Percentiles rank a stretch among this genome's conserved stretches.
These are phyloP conservation scores for Eremochloa ophiuroides DNA, from an alignment of 176 grass and related monocot genomes.

Conservation along the genomic window DNA sequence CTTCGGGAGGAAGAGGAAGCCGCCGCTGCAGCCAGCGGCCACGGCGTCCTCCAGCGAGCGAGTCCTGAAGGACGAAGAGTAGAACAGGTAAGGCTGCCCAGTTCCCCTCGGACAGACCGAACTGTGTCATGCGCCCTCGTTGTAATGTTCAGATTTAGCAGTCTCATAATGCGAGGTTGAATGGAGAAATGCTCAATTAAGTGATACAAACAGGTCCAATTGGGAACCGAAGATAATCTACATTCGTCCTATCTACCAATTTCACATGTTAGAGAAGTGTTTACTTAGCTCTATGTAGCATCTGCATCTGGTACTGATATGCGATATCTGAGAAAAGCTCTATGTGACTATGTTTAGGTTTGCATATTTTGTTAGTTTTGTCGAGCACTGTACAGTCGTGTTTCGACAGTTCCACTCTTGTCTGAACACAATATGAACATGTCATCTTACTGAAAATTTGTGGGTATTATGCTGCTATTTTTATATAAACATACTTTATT, in stretches of 20 bases:
- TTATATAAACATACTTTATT: not conserved
- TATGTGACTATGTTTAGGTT: not conserved
- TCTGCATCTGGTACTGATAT: not conserved
- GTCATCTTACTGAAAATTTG: not conserved
- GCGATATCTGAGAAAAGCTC: not conserved
- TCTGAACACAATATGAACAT: not conserved
- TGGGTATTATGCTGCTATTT: not conserved
- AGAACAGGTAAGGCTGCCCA: conserved; percentile 15
- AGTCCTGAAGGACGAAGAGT: conserved; percentile 59
- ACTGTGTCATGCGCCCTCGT: not conserved
- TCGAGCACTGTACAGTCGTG: not conserved
- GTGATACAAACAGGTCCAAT: not conserved
- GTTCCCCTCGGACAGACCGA: not conserved
- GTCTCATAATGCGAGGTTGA: not conserved
- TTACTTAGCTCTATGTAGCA: not conserved
- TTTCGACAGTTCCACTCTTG: not conserved
- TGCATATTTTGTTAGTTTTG: not conserved
- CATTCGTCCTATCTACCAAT: not conserved
- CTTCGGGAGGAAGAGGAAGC: conserved; percentile 52
- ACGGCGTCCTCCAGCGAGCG: conserved; percentile 23
- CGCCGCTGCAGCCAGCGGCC: not conserved
- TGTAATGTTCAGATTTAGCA: not conserved
- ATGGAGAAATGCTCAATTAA: not conserved
- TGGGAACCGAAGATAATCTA: not conserved
- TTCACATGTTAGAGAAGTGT: not conserved